Base-by-base conservation (phyloP, 495 filamentous ascomycete genomes). In the Letharia columbiana region DNA sequence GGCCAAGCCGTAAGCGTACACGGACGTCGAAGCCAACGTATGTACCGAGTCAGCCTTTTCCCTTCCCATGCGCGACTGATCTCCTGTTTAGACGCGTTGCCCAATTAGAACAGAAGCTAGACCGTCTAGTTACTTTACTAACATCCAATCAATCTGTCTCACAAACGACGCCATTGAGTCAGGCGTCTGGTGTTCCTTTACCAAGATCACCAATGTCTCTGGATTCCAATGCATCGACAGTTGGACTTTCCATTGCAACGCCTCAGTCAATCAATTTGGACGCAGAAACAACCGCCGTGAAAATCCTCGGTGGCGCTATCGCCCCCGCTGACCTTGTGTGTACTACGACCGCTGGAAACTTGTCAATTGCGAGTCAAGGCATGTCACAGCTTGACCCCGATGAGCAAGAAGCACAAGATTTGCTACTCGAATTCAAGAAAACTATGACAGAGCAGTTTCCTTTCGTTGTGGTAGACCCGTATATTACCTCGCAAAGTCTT, bases 91-190 rank as follows among this genome's bases (percentile, higher is more conserved):
- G 52, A 17, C 52, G 52, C 52, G 52, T 56, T 56, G 52, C 52
- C 52, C 52, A 35, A 56, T 35, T 56, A 8, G 52, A 56, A 56
- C 52, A 56, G 31, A 56, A 56, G 31, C 52, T 56, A 17, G 52
- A 56, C 31, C 13, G 52, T 3, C 31, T 56, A 35, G 28, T 56
- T 31, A 56, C 11, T 0, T 35, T 56, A 35, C 31, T 56, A 56
- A 35, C 52, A 20, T 33, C 52, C 28, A 56, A 56, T 7, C 1
- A 33, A 35, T 7, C 52, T 18, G 18, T 0, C 1, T 17, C 10
- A 5, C 28, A 56, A 10, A 35, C 1, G 7, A 18, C 13, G 4
- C 15, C 52, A 8, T 6, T 7, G 31, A 8, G 5, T 31, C 52
- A 17, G 52, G 31, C 31, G 0, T 35, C 28, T 18, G 15, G 5